Conservation (phyloP, 1,284 basidiomycete species). For the Rhodotorula sp. region DNA sequence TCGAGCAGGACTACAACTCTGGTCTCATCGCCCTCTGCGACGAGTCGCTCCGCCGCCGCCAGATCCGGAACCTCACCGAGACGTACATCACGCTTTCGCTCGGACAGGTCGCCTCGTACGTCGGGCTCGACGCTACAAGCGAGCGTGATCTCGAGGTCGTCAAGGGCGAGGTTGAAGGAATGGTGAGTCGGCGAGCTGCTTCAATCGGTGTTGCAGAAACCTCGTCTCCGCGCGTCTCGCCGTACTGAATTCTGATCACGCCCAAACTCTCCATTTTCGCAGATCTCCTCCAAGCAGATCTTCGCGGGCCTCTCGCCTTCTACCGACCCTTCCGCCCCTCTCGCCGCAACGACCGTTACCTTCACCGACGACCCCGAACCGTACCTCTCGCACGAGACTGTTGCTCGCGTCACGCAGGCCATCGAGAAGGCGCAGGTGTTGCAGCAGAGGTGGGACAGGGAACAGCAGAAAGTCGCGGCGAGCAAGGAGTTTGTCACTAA, state of each 20-base stretch:
- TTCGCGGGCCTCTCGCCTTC: slow-evolving; percentile 15
- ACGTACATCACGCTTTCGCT: slow-evolving; percentile 74
- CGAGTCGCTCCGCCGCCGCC: slow-evolving; percentile 66
- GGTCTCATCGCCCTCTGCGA: slow-evolving; percentile 67
- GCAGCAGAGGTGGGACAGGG: slow-evolving; percentile 1
- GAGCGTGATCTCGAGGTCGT: slow-evolving; percentile 55
- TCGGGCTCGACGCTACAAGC: slow-evolving; percentile 56
- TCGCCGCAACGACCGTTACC: slow-evolving; percentile 15
- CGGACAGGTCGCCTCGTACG: slow-evolving; percentile 63
- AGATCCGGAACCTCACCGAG: slow-evolving; percentile 69
- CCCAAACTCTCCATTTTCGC: neutral
- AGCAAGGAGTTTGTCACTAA: slow-evolving; percentile 36
- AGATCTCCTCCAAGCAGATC: slow-evolving; percentile 23
- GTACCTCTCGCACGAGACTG: slow-evolving; percentile 28
- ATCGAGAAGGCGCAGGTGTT: slow-evolving; percentile 22
- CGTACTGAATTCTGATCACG: neutral
- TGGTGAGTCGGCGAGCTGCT: slow-evolving; percentile 58
- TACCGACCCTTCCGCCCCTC: neutral
- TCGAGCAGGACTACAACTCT: slow-evolving; percentile 63
- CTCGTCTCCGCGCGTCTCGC: neutral
- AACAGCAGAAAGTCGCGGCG: slow-evolving; percentile 15
- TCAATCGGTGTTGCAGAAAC: neutral
- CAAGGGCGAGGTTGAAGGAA: slow-evolving; percentile 62
- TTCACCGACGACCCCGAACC: slow-evolving; percentile 38
- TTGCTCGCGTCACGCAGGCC: slow-evolving; percentile 23